phyloP scores from a whole-genome alignment of 805 yeast genomes.

The Candida succiphila region DNA sequence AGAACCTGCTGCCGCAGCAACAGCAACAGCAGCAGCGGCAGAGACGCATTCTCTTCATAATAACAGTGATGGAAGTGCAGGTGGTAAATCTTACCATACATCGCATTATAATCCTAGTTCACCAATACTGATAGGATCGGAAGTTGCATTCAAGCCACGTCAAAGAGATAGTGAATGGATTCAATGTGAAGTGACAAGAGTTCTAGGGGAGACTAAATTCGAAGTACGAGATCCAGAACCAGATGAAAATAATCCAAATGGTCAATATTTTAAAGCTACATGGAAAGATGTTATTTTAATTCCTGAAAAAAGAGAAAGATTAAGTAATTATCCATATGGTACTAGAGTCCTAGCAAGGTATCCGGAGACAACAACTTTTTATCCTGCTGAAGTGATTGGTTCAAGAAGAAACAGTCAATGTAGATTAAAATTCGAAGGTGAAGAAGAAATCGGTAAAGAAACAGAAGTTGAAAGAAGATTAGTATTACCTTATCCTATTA shows the following conservation, averaged over 20 bases:
- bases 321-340: constrained; percentile 54
- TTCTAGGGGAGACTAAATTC: constrained; percentile 37
- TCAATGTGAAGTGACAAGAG: constrained; percentile 79
- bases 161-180: constrained; percentile 86
- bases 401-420: constrained; percentile 67
- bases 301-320: constrained; percentile 32
- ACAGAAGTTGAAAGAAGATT: constrained; percentile 83
- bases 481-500: constrained; percentile 66
- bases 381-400: constrained; percentile 86
- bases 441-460: constrained; percentile 92
- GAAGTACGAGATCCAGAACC: constrained; percentile 99
- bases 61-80: neutral
- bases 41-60: neutral
- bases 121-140: constrained; percentile 56
- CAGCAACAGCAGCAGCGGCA: neutral
- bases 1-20: neutral
- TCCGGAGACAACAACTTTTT: constrained; percentile 96
- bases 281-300: constrained; percentile 73
- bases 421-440: constrained; percentile 84
- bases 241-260: constrained; percentile 83
- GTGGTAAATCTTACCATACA: constrained; percentile 21
- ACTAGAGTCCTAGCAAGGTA: constrained; percentile 84
- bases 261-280: constrained; percentile 73
- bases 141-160: constrained; percentile 77
- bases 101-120: constrained; percentile 53